A percentile compares a stretch with the other conserved stretches of the same genome.
phyloP scores from a whole-genome alignment of 2,329 filamentous ascomycete genomes.

The Colletotrichum musae region DNA sequence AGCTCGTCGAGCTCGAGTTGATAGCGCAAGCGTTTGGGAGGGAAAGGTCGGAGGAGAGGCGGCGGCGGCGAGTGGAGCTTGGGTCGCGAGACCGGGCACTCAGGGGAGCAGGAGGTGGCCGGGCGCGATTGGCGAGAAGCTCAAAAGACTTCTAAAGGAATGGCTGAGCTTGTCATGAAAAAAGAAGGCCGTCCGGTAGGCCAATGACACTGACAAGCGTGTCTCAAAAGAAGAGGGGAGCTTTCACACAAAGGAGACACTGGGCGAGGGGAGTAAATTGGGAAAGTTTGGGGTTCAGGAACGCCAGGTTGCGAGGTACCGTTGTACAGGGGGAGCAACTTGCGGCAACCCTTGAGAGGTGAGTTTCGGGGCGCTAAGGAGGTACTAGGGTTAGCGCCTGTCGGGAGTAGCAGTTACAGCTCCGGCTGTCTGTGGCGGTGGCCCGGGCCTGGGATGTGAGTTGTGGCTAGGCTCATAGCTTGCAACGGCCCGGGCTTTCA shows the following conservation, averaged over 20 bases:
- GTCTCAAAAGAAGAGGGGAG: constrained; percentile 41
- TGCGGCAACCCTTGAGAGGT: constrained; percentile 36
- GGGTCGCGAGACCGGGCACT: constrained; percentile 41
- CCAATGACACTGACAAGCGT: constrained; percentile 41
- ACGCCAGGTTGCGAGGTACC: constrained; percentile 41
- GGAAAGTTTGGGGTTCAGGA: constrained; percentile 42
- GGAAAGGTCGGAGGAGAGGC: constrained; percentile 4
- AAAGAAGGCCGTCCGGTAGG: constrained; percentile 37
- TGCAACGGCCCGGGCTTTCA: too few relatives aligned
- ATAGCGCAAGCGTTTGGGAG: constrained; percentile 32
- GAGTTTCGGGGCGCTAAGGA: constrained; percentile 39
- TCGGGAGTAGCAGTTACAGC: constrained; percentile 7
- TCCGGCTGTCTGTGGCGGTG: constrained; percentile 38
- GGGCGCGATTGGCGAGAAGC: constrained; percentile 35
- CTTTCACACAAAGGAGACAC: constrained; percentile 33
- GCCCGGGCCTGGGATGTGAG: too few relatives aligned
- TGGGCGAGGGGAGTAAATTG: constrained; percentile 38
- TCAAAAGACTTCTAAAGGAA: constrained; percentile 42
- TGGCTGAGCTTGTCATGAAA: constrained; percentile 43
- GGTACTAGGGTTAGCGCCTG: constrained; percentile 40
- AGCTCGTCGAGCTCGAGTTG: constrained; percentile 40
- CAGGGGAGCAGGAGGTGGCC: constrained; percentile 36
- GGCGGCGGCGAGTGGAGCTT: constrained; percentile 31
- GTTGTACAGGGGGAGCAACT: constrained; percentile 40
- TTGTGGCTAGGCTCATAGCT: too few relatives aligned